Evolutionary conservation across 2,329 filamentous ascomycete species (phyloP).

Genomic region (Sphaerulina musiva): DNA sequence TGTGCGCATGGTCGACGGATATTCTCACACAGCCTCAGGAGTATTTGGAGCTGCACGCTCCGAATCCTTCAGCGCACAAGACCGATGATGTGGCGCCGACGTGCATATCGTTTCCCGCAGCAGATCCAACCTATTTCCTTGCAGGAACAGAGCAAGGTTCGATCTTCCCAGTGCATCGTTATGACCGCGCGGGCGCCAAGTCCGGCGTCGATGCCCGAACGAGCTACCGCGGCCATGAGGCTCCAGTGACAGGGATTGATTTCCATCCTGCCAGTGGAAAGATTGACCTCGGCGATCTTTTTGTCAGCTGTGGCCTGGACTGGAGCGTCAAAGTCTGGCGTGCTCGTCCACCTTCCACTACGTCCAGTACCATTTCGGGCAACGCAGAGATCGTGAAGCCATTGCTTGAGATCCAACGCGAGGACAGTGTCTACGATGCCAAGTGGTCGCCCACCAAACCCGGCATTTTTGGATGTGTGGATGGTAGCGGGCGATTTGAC

Average conservation of each 20-base stretch:
- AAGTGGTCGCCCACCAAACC: conserved; percentile 93
- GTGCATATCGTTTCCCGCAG: conserved; percentile 87
- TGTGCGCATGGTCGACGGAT: conserved; percentile 95
- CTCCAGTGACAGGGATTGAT: conserved; percentile 90
- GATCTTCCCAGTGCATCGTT: conserved; percentile 93
- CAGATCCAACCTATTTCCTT: conserved; percentile 95
- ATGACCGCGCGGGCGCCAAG: conserved; percentile 94
- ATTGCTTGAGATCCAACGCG: conserved; percentile 81
- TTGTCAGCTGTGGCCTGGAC: conserved; percentile 86
- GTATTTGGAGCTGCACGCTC: conserved; percentile 78
- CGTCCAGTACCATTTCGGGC: conserved; percentile 46
- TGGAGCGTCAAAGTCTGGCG: conserved; percentile 99
- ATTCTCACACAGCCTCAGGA: conserved; percentile 97
- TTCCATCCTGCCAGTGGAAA: conserved; percentile 91
- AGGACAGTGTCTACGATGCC: conserved; percentile 95
- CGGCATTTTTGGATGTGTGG: conserved; percentile 88
- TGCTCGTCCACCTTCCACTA: conserved; percentile 71
- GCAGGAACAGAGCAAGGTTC: conserved; percentile 94
- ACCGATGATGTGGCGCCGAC: conserved; percentile 93
- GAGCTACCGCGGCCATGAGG: conserved; percentile 82
- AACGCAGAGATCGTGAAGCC: conserved; percentile 45
- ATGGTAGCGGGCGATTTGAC: conserved; percentile 85
- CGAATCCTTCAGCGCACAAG: conserved; percentile 61
- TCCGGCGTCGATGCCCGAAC: conserved; percentile 87
- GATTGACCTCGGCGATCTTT: conserved; percentile 87